phyloP scores from a whole-genome alignment of 495 filamentous ascomycete genomes.

The Annulohypoxylon nitens region DNA sequence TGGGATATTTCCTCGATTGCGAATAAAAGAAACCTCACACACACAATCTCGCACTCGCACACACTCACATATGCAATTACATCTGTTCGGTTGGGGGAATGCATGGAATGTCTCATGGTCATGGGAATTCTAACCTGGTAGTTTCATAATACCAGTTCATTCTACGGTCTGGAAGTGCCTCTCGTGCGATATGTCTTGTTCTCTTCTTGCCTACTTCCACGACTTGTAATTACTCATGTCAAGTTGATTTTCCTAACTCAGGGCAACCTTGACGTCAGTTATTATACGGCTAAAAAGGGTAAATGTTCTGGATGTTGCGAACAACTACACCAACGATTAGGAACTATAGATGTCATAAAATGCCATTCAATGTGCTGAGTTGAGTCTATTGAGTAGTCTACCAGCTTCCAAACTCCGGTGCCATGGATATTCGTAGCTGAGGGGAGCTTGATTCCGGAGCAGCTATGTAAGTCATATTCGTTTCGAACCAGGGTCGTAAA shows the following conservation, averaged over 20 bases:
- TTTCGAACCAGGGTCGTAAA: background rate
- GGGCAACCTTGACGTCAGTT: background rate
- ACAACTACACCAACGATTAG: background rate
- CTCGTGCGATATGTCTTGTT: background rate
- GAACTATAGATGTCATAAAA: no score
- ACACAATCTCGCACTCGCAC: constrained; percentile 19
- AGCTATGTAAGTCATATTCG: background rate
- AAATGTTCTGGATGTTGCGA: background rate
- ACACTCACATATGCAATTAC: constrained; percentile 22
- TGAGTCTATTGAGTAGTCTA: constrained; percentile 32
- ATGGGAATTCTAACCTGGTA: constrained; percentile 49
- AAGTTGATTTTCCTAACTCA: background rate
- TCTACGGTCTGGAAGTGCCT: constrained; percentile 37
- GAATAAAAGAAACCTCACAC: constrained; percentile 28
- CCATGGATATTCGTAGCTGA: background rate
- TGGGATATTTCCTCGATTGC: constrained; percentile 52
- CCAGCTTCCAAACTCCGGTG: constrained; percentile 17
- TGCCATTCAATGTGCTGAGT: constrained; percentile 11
- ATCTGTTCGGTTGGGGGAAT: constrained; percentile 47
- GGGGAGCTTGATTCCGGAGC: constrained; percentile 2
- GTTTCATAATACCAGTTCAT: constrained; percentile 50
- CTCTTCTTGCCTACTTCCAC: background rate
- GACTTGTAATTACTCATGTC: background rate
- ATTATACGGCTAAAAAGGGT: background rate
- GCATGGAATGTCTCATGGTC: constrained; percentile 50